Evolutionary conservation across 202 grass and related monocot genomes (phyloP).

Genomic region (Eragrostis tef): DNA sequence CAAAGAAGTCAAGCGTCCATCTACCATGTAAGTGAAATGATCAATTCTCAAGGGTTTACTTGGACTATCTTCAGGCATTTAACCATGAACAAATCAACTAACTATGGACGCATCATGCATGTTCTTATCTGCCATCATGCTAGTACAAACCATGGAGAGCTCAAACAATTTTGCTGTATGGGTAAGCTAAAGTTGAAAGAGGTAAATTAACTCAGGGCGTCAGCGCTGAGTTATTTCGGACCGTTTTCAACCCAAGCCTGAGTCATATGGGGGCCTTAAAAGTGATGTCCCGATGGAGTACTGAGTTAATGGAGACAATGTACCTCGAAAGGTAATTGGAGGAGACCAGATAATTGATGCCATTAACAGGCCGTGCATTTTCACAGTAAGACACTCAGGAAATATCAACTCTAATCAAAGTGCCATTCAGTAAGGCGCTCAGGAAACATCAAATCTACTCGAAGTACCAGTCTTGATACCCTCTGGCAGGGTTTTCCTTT

Average conservation of each 20-base stretch:
- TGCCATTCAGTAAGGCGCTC: background rate
- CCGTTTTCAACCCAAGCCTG: slow-evolving; percentile 10
- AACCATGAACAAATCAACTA: slow-evolving; percentile 22
- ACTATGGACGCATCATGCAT: background rate
- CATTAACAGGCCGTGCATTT: slow-evolving; percentile 33
- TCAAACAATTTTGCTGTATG: slow-evolving; percentile 11
- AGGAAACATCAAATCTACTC: no score
- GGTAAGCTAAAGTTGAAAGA: slow-evolving; percentile 11
- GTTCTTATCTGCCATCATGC: slow-evolving; percentile 1
- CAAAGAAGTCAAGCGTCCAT: slow-evolving; percentile 1
- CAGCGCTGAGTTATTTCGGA: slow-evolving; percentile 31
- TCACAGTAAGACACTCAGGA: slow-evolving; percentile 1
- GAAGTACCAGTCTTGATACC: background rate
- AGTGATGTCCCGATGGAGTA: background rate
- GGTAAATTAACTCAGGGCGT: slow-evolving; percentile 8
- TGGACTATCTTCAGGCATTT: slow-evolving; percentile 16
- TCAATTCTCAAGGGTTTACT: background rate
- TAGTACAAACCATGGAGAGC: background rate
- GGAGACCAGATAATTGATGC: background rate
- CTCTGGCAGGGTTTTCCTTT: slow-evolving; percentile 10
- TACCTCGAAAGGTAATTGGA: slow-evolving; percentile 33
- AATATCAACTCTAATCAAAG: slow-evolving; percentile 8
- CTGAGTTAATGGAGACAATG: slow-evolving; percentile 18
- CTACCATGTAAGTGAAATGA: slow-evolving; percentile 11
- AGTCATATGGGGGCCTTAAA: slow-evolving; percentile 31